Conservation (phyloP, 2,329 filamentous ascomycete species). For the Fusarium albidum region DNA sequence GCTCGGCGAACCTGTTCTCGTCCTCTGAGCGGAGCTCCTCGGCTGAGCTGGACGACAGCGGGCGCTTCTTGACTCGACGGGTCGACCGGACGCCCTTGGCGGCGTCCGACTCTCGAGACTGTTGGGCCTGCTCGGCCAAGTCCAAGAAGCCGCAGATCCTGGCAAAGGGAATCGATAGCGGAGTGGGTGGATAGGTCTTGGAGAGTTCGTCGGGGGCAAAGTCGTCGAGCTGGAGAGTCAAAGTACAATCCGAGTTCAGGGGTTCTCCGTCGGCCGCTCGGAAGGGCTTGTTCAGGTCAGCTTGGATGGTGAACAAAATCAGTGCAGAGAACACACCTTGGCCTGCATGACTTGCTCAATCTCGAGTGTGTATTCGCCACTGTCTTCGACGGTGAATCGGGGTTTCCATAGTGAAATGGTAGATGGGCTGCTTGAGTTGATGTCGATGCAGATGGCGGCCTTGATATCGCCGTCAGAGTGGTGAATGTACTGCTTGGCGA, state of each 20-base stretch:
- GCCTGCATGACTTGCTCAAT: neutral
- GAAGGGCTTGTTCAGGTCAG: no score
- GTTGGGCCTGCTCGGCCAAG: neutral
- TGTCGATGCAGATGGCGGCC: conserved; percentile 27
- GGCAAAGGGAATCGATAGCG: neutral
- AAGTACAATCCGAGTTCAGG: neutral
- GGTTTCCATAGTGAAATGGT: conserved; percentile 25
- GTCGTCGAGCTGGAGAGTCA: neutral
- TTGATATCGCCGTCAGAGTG: conserved; percentile 29
- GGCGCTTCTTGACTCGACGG: neutral
- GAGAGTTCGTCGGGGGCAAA: neutral
- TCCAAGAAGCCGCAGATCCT: neutral
- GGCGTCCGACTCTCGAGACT: neutral
- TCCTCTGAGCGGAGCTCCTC: neutral
- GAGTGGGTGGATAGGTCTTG: neutral
- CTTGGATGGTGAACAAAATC: no score
- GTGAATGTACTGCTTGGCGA: conserved; percentile 32
- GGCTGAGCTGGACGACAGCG: neutral
- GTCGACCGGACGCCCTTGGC: neutral
- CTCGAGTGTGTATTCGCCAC: neutral
- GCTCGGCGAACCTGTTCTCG: neutral
- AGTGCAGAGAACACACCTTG: conserved; percentile 4
- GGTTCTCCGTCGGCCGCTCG: neutral
- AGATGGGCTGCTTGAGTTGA: conserved; percentile 15
- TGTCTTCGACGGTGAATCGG: conserved; percentile 5